Base-by-base conservation (phyloP, 148 eudicot genomes). In the Nepenthes gracilis region DNA sequence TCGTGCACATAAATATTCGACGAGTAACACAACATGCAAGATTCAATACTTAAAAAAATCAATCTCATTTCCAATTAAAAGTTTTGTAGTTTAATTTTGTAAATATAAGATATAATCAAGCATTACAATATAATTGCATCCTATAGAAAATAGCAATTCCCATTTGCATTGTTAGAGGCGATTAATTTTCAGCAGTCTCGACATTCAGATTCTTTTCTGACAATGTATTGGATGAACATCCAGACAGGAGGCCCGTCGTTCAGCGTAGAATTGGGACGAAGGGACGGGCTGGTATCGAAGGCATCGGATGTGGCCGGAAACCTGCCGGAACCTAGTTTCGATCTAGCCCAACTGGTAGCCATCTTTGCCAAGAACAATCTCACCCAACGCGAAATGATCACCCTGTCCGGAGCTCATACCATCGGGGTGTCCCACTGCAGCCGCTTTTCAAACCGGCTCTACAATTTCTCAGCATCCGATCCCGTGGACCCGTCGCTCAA, bases 341-440 rank as follows among this genome's bases (percentile, higher is more conserved):
- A 70, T 33, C 67, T 85, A 49, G 15, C 12, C 5, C 72, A 76
- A 60, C 83, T 88, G 33, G 72, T 72, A 6, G 34, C 71, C 43
- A 54, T 77, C 47, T 88, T 88, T 47, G 74, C 81, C 2, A 67
- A 61, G 54, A 36, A 78, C 63, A 75, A 75, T 36, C 81, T 83
- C 2, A 64, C 66, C 10, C 75, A 76, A 40, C 56, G 66, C 1
- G 91, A 88, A 48, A 75, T 88, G 78, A 74, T 85, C 5, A 82
- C 91, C 1, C 69, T 88, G 5, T 82, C 91, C 6, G 96, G 83
- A 12, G 77, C 79, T 33, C 85, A 81, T 61, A 77, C 85, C 0
- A n/a, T 81, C 5, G 85, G 90, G 9, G 77, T 80, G 36, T 80
- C 90, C 32, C 95, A 87, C 75, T 87, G 90, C 64, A 53, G 48